Evolutionary conservation across 108 stramenopile species (phyloP).

Genomic region (Cyclotella baltica): DNA sequence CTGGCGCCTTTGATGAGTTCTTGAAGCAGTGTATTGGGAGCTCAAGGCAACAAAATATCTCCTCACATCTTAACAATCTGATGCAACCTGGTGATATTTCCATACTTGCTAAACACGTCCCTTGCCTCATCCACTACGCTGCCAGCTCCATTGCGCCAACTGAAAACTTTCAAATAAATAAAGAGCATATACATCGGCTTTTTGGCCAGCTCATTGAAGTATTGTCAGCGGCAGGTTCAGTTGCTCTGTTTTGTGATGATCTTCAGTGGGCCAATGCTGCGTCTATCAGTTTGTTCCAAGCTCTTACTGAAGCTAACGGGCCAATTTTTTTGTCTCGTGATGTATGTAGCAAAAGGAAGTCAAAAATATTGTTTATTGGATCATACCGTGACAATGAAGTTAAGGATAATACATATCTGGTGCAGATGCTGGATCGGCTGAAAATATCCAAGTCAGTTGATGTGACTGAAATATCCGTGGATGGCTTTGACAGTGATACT

Average conservation of each 20-base stretch:
- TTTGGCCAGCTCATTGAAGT: slow-evolving; percentile 13
- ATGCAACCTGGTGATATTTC: slow-evolving; percentile 10
- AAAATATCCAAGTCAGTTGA: slow-evolving; percentile 9
- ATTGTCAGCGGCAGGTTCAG: neutral
- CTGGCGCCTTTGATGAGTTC: slow-evolving; percentile 20
- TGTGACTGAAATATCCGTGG: slow-evolving; percentile 18
- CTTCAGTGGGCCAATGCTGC: slow-evolving; percentile 66
- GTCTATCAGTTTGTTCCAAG: slow-evolving; percentile 40
- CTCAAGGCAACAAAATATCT: neutral
- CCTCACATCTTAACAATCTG: neutral
- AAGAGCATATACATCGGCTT: slow-evolving; percentile 7
- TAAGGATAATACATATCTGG: slow-evolving; percentile 15
- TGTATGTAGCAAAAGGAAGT: neutral
- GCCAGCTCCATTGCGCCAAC: neutral
- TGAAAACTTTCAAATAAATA: neutral
- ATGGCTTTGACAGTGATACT: neutral
- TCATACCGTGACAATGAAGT: slow-evolving; percentile 57
- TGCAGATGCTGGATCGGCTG: slow-evolving; percentile 6
- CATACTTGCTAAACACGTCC: slow-evolving; percentile 24
- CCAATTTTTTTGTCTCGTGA: neutral
- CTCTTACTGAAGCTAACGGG: slow-evolving; percentile 29
- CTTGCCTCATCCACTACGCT: neutral
- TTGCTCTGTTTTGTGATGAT: slow-evolving; percentile 61
- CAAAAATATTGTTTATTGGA: slow-evolving; percentile 44
- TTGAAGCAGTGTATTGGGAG: neutral